A percentile compares a stretch with the other conserved stretches of the same genome.
These are phyloP conservation scores for Pilobolus umbonatus DNA, from an alignment of 192 early-diverging fungal genomes.

Conservation along the genomic window DNA sequence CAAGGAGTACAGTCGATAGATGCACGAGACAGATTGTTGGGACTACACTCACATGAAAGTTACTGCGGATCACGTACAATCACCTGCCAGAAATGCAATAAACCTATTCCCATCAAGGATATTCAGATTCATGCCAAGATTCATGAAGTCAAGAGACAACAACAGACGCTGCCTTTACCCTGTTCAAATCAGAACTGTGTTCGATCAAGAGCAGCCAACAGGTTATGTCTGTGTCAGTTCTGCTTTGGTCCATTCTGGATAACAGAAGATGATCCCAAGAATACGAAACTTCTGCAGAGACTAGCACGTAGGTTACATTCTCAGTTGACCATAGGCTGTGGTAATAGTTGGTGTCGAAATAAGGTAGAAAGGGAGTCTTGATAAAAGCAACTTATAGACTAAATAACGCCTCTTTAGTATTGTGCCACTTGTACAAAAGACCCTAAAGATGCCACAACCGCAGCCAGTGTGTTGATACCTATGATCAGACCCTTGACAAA, in stretches of 20 bases:
- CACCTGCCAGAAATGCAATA: slow-evolving; percentile 69
- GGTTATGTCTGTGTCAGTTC: slow-evolving; percentile 59
- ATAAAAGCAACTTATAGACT: neutral
- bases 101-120: slow-evolving; percentile 73
- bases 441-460: slow-evolving; percentile 56
- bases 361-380: slow-evolving; percentile 19
- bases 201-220: slow-evolving; percentile 48
- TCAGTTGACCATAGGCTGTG: slow-evolving; percentile 80
- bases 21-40: slow-evolving; percentile 60
- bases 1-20: slow-evolving; percentile 53
- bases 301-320: slow-evolving; percentile 64
- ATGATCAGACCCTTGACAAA: slow-evolving; percentile 47
- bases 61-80: slow-evolving; percentile 85
- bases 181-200: slow-evolving; percentile 76
- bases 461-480: slow-evolving; percentile 51
- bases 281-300: slow-evolving; percentile 69
- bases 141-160: slow-evolving; percentile 61
- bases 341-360: slow-evolving; percentile 63
- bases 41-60: slow-evolving; percentile 70
- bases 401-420: slow-evolving; percentile 17
- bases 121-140: slow-evolving; percentile 67
- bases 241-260: slow-evolving; percentile 86
- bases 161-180: slow-evolving; percentile 46
- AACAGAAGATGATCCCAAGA: slow-evolving; percentile 66
- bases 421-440: slow-evolving; percentile 34